These are phyloP conservation scores for Phaeosphaeriaceae sp. DNA, from an alignment of 2,329 filamentous ascomycete species.

Conservation along the genomic window DNA sequence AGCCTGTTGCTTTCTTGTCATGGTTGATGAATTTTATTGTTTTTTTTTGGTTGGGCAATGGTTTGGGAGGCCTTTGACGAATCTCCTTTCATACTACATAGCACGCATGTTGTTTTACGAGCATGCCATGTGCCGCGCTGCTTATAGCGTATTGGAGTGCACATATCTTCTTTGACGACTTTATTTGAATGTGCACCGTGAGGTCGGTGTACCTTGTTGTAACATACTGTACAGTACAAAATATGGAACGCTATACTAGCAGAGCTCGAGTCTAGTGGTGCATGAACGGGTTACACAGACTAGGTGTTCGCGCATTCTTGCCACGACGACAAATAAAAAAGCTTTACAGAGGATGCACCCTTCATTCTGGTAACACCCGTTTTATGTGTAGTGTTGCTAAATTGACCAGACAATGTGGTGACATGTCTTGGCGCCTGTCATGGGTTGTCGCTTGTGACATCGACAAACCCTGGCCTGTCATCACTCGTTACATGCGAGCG, in stretches of 20 bases:
- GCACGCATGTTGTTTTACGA: constrained; percentile 33
- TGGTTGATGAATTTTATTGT: constrained; percentile 17
- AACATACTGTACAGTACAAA: too few relatives aligned
- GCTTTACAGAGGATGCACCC: too few relatives aligned
- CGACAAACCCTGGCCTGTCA: not conserved
- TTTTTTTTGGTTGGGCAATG: constrained; percentile 24
- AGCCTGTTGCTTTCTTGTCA: constrained; percentile 31
- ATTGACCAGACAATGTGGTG: too few relatives aligned
- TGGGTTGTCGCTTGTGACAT: not conserved
- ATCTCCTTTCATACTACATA: constrained; percentile 25
- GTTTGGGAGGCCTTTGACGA: constrained; percentile 22
- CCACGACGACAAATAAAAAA: too few relatives aligned
- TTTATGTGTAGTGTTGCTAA: too few relatives aligned
- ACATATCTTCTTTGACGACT: not conserved
- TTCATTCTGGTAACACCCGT: too few relatives aligned
- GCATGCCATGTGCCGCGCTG: constrained; percentile 33
- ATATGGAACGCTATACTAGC: too few relatives aligned
- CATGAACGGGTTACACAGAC: too few relatives aligned
- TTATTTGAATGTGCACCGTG: not conserved
- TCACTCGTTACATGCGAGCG: constrained; percentile 7
- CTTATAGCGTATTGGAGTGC: not conserved
- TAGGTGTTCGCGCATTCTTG: too few relatives aligned
- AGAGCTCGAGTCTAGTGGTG: too few relatives aligned
- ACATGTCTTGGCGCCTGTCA: constrained; percentile 7
- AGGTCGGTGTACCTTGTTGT: not conserved